Evolutionary conservation across 768 basidiomycete species (phyloP), one percentile per base, ranked within the genome.

Genomic region (Mycena venus): DNA sequence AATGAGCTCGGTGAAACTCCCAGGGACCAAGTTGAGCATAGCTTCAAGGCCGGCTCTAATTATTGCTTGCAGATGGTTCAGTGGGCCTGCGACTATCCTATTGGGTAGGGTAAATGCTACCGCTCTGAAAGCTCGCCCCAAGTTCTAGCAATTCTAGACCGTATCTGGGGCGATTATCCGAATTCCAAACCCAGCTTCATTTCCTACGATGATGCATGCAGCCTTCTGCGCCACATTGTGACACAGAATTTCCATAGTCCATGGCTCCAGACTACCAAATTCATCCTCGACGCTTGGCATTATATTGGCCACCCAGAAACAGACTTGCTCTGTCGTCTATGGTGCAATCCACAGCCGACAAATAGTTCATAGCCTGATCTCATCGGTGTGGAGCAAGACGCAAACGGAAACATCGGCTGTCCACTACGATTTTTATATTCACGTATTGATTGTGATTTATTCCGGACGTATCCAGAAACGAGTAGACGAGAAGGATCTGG

Each of bases 31-130:
- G 74, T 75, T 21, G 62, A 60, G 17, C 78, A 78, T 29, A 77
- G 61, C 0, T 75, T 78, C 58, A 65, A 73, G 9, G 73, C 77
- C 0, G 47, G 60, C 25, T 40, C 31, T 7, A 59, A 68, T 17
- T 75, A 78, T 51, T 77, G 77, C 42, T 36, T 78, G 14, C 65
- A 78, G 44, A 78, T 76, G 0, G 61, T 77, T 3, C 77, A 78
- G 40, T 78, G 76, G 77, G 77, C 77, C 12, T 78, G 77, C 49
- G 74, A 75, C 2, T 23, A 10, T 9, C 77, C 77, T 11, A 70
- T 78, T 29, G 77, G 62, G 0, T 78, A 73, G 76, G 76, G 68
- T 7, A 78, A 74, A 58, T 77, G 73, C 64, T 78, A 78, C 65
- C 63, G 64, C 34, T 70, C 68, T 7, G 75, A 78, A 53, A 70